A percentile compares a stretch with the other conserved stretches of the same genome.
phyloP scores from a whole-genome alignment of 1,139 yeast genomes.

The Tardiomyces blankii region DNA sequence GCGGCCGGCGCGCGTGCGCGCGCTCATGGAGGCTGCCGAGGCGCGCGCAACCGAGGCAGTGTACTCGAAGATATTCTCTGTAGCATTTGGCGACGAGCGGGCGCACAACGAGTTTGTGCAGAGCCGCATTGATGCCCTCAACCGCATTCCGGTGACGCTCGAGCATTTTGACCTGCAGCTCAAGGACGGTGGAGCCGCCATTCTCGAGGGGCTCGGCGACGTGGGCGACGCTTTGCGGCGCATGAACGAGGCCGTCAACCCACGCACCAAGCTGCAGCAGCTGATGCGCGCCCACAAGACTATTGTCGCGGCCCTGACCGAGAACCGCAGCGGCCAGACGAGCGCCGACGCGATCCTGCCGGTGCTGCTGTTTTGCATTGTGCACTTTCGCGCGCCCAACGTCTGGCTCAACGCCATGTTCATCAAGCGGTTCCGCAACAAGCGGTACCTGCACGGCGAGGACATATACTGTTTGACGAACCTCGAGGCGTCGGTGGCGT shows the following conservation, averaged over 20 bases:
- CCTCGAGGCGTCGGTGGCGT: conserved; percentile 50
- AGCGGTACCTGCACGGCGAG: conserved; percentile 36
- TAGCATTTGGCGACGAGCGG: conserved; percentile 15
- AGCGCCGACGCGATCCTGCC: conserved; percentile 48
- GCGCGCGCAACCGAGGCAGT: conserved; percentile 31
- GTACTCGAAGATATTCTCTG: conserved; percentile 27
- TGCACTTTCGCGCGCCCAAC: conserved; percentile 32
- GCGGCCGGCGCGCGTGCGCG: conserved; percentile 17
- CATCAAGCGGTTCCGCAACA: conserved; percentile 46
- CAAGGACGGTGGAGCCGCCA: conserved; percentile 13
- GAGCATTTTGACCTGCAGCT: conserved; percentile 17
- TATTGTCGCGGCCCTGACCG: conserved; percentile 26
- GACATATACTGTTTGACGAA: conserved; percentile 50
- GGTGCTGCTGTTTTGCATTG: conserved; percentile 39
- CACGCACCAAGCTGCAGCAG: conserved; percentile 30
- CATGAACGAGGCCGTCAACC: conserved; percentile 28
- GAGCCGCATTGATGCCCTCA: conserved; percentile 17
- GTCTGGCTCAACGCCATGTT: conserved; percentile 41
- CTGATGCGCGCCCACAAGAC: conserved; percentile 31
- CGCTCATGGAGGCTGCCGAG: conserved; percentile 30
- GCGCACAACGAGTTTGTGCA: conserved; percentile 17
- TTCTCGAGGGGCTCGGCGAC: conserved; percentile 5
- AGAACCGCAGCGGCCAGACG: conserved; percentile 8
- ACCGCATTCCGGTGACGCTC: conserved; percentile 16
- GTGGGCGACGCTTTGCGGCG: conserved; percentile 7